phyloP scores from a whole-genome alignment of 108 stramenopile genomes.

The Cylindrotheca fusiformis region DNA sequence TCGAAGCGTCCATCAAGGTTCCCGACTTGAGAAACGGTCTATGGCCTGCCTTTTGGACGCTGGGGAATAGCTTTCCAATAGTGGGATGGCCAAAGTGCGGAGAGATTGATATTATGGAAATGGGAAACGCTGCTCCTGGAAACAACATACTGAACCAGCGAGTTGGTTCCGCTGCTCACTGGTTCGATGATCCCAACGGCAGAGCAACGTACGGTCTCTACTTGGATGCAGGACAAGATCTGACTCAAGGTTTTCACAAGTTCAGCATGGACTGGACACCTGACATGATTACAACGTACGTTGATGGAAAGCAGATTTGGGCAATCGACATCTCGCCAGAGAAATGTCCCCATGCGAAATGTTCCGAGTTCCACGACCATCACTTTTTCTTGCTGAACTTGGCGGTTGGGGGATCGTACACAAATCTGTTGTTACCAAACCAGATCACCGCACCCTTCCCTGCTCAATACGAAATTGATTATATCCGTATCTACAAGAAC shows the following conservation, averaged over 20 bases:
- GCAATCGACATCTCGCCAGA: slow-evolving; percentile 5
- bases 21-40: slow-evolving; percentile 7
- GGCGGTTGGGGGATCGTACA: slow-evolving; percentile 22
- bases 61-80: slow-evolving; percentile 27
- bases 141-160: slow-evolving; percentile 1
- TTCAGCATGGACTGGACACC: slow-evolving; percentile 18
- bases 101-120: slow-evolving; percentile 67
- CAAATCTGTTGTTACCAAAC: neutral
- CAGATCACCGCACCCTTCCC: neutral
- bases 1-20: slow-evolving; percentile 17
- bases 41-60: slow-evolving; percentile 53
- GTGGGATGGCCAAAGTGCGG: slow-evolving; percentile 48
- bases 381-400: slow-evolving; percentile 19
- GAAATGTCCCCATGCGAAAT: slow-evolving; percentile 3
- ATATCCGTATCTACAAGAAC: neutral
- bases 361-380: slow-evolving; percentile 10
- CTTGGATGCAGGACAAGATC: neutral
- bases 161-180: slow-evolving; percentile 17
- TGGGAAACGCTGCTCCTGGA: slow-evolving; percentile 2
- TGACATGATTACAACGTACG: slow-evolving; percentile 4
- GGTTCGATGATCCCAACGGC: slow-evolving; percentile 13
- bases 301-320: slow-evolving; percentile 3
- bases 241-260: slow-evolving; percentile 6
- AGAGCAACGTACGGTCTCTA: slow-evolving; percentile 6
- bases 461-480: neutral